A percentile compares a stretch with the other conserved stretches of the same genome.
These are phyloP conservation scores for Fusarium mexicanum DNA, from an alignment of 2,329 filamentous ascomycete genomes.

Conservation along the genomic window DNA sequence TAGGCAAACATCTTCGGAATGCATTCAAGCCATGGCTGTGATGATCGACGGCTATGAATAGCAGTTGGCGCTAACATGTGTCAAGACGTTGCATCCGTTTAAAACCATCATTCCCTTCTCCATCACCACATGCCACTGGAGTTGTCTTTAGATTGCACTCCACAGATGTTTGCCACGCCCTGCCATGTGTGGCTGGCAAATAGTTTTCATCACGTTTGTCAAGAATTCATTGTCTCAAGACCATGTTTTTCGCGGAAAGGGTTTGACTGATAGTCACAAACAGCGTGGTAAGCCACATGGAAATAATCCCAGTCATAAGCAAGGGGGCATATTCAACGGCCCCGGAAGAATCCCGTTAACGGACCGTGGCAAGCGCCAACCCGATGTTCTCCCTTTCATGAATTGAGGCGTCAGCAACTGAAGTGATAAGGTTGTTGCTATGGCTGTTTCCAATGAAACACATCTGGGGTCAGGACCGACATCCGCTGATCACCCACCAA, in stretches of 20 bases:
- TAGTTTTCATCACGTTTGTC: background rate
- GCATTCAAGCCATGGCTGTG: background rate
- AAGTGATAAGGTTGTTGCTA: background rate
- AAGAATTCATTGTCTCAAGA: slow-evolving; percentile 27
- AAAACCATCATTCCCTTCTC: background rate
- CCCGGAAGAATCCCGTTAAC: slow-evolving; percentile 23
- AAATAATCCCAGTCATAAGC: slow-evolving; percentile 18
- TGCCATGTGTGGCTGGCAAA: slow-evolving; percentile 33
- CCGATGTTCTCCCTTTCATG: slow-evolving; percentile 20
- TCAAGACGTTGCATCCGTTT: slow-evolving; percentile 18
- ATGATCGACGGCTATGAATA: slow-evolving; percentile 34
- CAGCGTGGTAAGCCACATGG: slow-evolving; percentile 31
- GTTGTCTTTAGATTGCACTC: slow-evolving; percentile 11
- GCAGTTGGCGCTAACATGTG: slow-evolving; percentile 23
- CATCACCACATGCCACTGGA: slow-evolving; percentile 27
- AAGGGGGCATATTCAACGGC: slow-evolving; percentile 32
- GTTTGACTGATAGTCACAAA: slow-evolving; percentile 12
- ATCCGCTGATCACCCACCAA: background rate
- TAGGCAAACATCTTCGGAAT: background rate
- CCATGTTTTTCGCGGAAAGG: slow-evolving; percentile 25
- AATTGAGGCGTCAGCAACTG: background rate
- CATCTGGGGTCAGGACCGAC: background rate
- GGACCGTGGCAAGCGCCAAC: slow-evolving; percentile 28
- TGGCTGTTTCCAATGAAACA: background rate
- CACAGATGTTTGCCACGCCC: slow-evolving; percentile 5